phyloP scores from a whole-genome alignment of 2,329 filamentous ascomycete species.

The Sporothrix phasma region DNA sequence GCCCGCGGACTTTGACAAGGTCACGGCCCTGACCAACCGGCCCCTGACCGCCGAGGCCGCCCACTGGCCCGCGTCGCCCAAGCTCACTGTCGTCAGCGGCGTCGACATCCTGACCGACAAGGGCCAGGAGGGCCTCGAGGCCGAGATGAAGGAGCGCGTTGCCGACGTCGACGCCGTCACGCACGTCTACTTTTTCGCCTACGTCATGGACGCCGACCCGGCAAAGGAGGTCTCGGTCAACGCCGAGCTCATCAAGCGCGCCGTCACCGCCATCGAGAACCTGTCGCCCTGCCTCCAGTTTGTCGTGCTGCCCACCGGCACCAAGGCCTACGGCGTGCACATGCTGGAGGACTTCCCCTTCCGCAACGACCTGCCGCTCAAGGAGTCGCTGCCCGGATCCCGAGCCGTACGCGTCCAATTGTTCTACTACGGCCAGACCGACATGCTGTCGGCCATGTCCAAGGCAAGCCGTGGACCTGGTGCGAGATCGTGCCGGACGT shows the following conservation, averaged over 20 bases:
- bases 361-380: conserved; percentile 28
- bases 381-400: conserved; percentile 33
- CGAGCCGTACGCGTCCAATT: conserved; percentile 33
- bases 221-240: conserved; percentile 28
- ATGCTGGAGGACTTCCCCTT: conserved; percentile 23
- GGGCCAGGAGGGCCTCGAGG: conserved; percentile 24
- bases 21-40: conserved; percentile 39
- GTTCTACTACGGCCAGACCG: conserved; percentile 38
- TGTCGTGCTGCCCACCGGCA: conserved; percentile 33
- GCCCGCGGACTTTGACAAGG: conserved; percentile 32
- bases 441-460: conserved; percentile 28
- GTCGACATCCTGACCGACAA: conserved; percentile 27
- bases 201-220: conserved; percentile 28
- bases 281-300: conserved; percentile 31
- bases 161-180: conserved; percentile 30
- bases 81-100: conserved; percentile 28
- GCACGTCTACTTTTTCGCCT: conserved; percentile 35
- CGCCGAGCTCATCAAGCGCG: conserved; percentile 29
- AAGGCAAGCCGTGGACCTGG: conserved; percentile 33
- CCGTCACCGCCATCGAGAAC: conserved; percentile 30
- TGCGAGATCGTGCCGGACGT: conserved; percentile 35
- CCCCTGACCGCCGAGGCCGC: conserved; percentile 25
- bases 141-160: conserved; percentile 27
- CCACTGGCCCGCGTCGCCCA: conserved; percentile 24
- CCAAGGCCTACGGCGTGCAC: conserved; percentile 30